Evolutionary conservation across 257 asterid genomes (phyloP), one percentile per base, ranked within the genome.

Genomic region (Solanum piurae): DNA sequence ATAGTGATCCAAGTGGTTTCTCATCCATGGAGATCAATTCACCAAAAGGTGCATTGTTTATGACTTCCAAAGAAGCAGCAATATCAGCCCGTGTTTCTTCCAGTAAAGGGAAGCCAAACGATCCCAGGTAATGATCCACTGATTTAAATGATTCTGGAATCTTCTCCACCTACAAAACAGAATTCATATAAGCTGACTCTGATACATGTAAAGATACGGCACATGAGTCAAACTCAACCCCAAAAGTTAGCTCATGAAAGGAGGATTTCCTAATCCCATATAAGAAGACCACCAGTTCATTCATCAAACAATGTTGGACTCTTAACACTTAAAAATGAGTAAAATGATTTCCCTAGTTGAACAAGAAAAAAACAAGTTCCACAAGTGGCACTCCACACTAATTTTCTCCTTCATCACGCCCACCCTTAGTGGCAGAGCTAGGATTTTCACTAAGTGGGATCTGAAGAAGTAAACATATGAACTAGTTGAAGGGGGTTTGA

Each of bases 41-140:
- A 29, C 94, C 94, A 84, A 87, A 92, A 5, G 98, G 98, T 23
- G 95, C 94, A 21, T 87, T 83, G 27, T 88, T 23, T 9, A 91
- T 55, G 9, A 86, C 72, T 72, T 94, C 92, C 89, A 92, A 25
- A n/a, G 92, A 89, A 5, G 97, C 87, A 25, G 92, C 93, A 42
- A 95, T 88, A 40, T 83, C 88, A 0, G 93, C 91, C 7, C 95
- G 92, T 2, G 94, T 91, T 88, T 95, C 98, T 91, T 95, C 98
- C 88, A 93, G 46, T 55, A 95, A 87, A 2, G 97, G 94, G 83
- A 4, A 90, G 23, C 49, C 46, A 40, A 76, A 95, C 9, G 95
- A 94, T 42, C 88, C 87, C 27, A 92, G 87, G 84, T 94, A 95
- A n/a, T 87, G 62, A 16, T 86, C 92, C 46, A 86, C 92, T 9